Conservation (phyloP, 2,329 filamentous ascomycete genomes). For the Xylaria sp. region DNA sequence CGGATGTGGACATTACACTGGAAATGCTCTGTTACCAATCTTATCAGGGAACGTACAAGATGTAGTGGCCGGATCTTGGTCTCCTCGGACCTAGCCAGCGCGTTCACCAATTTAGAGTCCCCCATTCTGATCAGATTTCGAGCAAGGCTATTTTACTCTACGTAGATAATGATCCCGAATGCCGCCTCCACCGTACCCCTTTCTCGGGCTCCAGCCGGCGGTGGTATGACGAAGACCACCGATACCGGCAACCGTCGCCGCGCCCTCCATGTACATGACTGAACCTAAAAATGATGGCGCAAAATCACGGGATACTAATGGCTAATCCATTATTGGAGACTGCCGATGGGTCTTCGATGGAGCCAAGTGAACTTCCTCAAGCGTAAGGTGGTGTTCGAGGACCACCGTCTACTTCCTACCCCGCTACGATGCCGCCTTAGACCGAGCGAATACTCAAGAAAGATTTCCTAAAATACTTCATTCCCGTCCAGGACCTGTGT, state of each 20-base stretch:
- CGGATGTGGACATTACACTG: background rate
- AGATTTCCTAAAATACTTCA: too few species aligned
- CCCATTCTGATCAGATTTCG: background rate
- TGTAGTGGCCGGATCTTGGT: too few species aligned
- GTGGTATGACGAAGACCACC: slow-evolving; percentile 11
- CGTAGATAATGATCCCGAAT: too few species aligned
- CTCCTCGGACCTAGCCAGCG: too few species aligned
- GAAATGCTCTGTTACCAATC: too few species aligned
- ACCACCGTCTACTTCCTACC: slow-evolving; percentile 13
- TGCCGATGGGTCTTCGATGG: slow-evolving; percentile 9
- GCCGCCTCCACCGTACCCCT: too few species aligned
- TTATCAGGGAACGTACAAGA: background rate
- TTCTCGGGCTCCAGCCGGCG: slow-evolving; percentile 9
- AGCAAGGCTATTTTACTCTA: background rate
- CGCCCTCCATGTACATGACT: slow-evolving; percentile 1
- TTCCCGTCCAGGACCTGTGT: too few species aligned
- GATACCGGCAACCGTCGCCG: slow-evolving; percentile 19
- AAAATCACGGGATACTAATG: slow-evolving; percentile 15
- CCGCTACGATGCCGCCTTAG: slow-evolving; percentile 16
- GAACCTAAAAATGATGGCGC: slow-evolving; percentile 17
- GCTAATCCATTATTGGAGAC: slow-evolving; percentile 8
- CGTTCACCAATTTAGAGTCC: too few species aligned
- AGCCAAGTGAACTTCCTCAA: slow-evolving; percentile 18
- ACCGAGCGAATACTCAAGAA: too few species aligned
- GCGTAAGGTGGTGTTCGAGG: slow-evolving; percentile 22